Percentiles rank a stretch among this genome's conserved stretches.
These are phyloP conservation scores for Claviceps sp. DNA, from an alignment of 2,329 filamentous ascomycete genomes.

Conservation along the genomic window DNA sequence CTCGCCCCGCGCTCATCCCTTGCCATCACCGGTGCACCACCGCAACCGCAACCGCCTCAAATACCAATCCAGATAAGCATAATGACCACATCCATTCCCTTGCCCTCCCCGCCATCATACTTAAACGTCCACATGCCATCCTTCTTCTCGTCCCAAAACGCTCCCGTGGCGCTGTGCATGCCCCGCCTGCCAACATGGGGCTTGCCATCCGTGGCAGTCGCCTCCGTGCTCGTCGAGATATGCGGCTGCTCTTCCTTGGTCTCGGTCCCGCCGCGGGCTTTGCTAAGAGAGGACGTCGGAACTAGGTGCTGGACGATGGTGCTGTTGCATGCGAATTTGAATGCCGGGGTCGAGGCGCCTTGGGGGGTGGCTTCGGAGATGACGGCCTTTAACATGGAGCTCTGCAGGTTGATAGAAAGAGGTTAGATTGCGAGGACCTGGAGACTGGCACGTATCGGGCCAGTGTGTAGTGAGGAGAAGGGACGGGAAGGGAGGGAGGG, in stretches of 20 bases:
- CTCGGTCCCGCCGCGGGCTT: slow-evolving; percentile 38
- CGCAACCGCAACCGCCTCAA: slow-evolving; percentile 20
- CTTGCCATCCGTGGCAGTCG: slow-evolving; percentile 48
- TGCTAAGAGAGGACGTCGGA: slow-evolving; percentile 51
- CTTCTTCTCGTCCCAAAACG: slow-evolving; percentile 84
- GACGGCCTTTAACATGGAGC: slow-evolving; percentile 61
- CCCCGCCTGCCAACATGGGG: slow-evolving; percentile 72
- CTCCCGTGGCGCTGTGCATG: slow-evolving; percentile 77
- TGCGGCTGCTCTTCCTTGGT: slow-evolving; percentile 35
- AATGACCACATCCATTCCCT: slow-evolving; percentile 57
- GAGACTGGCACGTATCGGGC: too few species aligned
- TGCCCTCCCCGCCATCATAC: slow-evolving; percentile 55
- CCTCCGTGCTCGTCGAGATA: slow-evolving; percentile 40
- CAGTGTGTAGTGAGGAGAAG: too few species aligned
- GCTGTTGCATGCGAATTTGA: slow-evolving; percentile 95
- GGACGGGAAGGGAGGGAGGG: not conserved
- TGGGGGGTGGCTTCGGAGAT: slow-evolving; percentile 59
- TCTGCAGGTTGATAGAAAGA: slow-evolving; percentile 30
- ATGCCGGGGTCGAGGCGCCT: slow-evolving; percentile 46
- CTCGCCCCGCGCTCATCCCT: too few species aligned
- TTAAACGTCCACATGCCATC: slow-evolving; percentile 87
- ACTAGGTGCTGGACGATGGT: slow-evolving; percentile 93
- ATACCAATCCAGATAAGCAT: slow-evolving; percentile 69
- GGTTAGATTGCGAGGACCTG: not conserved
- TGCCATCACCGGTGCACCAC: not conserved